Conservation (phyloP, 139 green algal genomes). For the Nannochloris sp. region DNA sequence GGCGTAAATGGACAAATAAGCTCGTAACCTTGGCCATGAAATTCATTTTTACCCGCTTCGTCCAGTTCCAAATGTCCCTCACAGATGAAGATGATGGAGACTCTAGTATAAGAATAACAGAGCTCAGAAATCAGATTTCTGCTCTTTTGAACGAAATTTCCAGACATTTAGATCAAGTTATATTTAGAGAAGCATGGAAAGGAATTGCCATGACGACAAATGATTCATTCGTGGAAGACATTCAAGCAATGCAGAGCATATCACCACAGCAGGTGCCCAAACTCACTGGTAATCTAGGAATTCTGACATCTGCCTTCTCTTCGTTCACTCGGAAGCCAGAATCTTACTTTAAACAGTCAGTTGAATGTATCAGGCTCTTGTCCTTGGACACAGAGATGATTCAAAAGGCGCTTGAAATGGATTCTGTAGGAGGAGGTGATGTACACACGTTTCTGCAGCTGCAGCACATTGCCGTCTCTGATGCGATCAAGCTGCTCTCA, state of each 20-base stretch:
- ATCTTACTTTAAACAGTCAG: conserved; percentile 41
- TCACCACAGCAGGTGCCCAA: conserved; percentile 19
- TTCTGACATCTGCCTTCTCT: conserved; percentile 27
- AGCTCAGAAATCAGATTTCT: conserved; percentile 17
- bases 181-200: conserved; percentile 43
- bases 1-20: conserved; percentile 38
- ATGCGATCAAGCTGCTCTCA: too few relatives aligned
- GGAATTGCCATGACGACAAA: conserved; percentile 33
- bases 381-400: too few relatives aligned
- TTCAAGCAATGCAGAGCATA: conserved; percentile 40
- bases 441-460: too few relatives aligned
- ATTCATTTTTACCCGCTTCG: conserved; percentile 15
- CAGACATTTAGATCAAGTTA: conserved; percentile 36
- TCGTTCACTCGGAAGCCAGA: conserved; percentile 31
- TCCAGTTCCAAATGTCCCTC: conserved; percentile 8
- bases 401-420: too few relatives aligned
- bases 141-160: conserved; percentile 20
- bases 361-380: conserved; percentile 19
- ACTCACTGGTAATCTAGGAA: conserved; percentile 21
- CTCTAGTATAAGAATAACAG: conserved; percentile 15
- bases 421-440: too few relatives aligned
- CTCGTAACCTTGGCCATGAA: conserved; percentile 38
- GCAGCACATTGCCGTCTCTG: too few relatives aligned
- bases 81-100: background rate
- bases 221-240: conserved; percentile 39